Conservation (phyloP, 345 rosid genomes). For the Gynandropsis gynandra region DNA sequence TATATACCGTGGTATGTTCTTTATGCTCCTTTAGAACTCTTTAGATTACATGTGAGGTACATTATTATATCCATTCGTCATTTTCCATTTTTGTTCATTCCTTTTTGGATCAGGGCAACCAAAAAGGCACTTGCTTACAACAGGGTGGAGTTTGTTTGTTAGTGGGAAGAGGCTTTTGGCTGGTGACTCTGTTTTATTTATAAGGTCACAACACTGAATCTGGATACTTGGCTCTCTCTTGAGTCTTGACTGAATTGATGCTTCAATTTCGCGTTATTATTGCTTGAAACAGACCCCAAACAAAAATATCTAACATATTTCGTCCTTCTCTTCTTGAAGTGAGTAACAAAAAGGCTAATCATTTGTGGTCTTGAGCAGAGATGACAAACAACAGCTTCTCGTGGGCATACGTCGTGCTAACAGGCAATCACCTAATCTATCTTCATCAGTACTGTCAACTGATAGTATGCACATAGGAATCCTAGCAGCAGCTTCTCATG, state of each 20-base stretch:
- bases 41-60: neutral
- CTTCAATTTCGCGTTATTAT: too few relatives aligned
- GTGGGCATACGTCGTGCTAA: slow-evolving; percentile 78
- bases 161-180: slow-evolving; percentile 80
- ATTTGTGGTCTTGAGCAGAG: slow-evolving; percentile 33
- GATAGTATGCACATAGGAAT: slow-evolving; percentile 99
- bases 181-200: slow-evolving; percentile 77
- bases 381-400: slow-evolving; percentile 79
- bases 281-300: too few relatives aligned
- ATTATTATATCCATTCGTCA: neutral
- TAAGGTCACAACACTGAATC: slow-evolving; percentile 35
- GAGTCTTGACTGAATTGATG: too few relatives aligned
- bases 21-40: too few relatives aligned
- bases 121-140: slow-evolving; percentile 81
- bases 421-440: slow-evolving; percentile 71
- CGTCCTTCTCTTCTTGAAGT: too few relatives aligned
- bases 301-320: too few relatives aligned
- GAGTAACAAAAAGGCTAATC: too few relatives aligned
- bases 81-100: slow-evolving; percentile 10
- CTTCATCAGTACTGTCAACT: slow-evolving; percentile 87
- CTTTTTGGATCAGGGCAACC: slow-evolving; percentile 60
- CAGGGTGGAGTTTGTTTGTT: slow-evolving; percentile 90
- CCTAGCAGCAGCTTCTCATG: slow-evolving; percentile 97
- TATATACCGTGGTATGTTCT: slow-evolving; percentile 67
- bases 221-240: too few relatives aligned